Evolutionary conservation across 352 stramenopile species (phyloP).

Genomic region (Pythium myriotylum): DNA sequence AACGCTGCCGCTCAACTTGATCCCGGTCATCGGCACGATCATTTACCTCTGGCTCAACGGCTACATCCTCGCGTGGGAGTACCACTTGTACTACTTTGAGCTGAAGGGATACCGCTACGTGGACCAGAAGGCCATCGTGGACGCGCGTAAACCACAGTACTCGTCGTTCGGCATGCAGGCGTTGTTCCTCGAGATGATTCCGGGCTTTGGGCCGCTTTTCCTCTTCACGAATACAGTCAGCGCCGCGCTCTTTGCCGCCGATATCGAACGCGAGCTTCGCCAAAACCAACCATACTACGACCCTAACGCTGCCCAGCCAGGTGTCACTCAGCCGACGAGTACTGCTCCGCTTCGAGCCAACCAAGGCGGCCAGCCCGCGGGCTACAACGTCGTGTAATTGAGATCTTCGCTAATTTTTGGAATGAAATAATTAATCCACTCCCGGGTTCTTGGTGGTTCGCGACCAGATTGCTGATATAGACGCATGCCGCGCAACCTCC

Average conservation of each 20-base stretch:
- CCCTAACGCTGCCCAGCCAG: not conserved
- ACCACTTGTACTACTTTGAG: constrained; percentile 80
- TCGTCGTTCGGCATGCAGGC: constrained; percentile 71
- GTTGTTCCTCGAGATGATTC: constrained; percentile 77
- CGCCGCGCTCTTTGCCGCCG: constrained; percentile 63
- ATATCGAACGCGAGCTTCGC: constrained; percentile 52
- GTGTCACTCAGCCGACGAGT: not conserved
- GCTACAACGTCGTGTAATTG: constrained; percentile 13
- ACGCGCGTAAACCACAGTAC: constrained; percentile 57
- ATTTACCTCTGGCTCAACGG: constrained; percentile 74
- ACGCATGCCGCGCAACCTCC: constrained; percentile 1
- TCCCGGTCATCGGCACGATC: constrained; percentile 64
- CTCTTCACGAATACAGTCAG: constrained; percentile 76
- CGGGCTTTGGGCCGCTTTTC: constrained; percentile 61
- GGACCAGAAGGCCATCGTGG: constrained; percentile 57
- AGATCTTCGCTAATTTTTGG: too few relatives aligned
- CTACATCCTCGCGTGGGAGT: constrained; percentile 68
- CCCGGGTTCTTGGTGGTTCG: not conserved
- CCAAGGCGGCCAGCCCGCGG: not conserved
- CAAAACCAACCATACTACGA: constrained; percentile 4
- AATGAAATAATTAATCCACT: too few relatives aligned
- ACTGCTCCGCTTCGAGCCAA: not conserved
- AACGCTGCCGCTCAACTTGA: constrained; percentile 66
- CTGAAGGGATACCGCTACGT: constrained; percentile 60
- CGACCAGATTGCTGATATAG: constrained; percentile 9